Base-by-base conservation (phyloP, 257 asterid genomes). In the Lycium ferocissimum region DNA sequence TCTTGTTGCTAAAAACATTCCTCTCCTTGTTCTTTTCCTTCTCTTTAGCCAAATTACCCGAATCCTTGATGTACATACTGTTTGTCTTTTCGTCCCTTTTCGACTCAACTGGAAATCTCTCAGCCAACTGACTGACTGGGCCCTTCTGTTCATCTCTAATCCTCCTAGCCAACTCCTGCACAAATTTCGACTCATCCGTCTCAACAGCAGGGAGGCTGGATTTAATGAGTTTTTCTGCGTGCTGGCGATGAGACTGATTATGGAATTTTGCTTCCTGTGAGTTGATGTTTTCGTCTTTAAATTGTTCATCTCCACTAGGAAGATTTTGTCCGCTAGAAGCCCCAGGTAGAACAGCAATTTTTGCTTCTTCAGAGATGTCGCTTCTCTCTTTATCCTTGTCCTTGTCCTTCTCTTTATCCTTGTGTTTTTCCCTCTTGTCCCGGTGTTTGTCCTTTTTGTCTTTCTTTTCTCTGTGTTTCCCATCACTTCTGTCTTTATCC, bases 141-240 rank as follows among this genome's bases (percentile, higher is more conserved):
- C 86, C 88, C 82, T 86, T 89, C 82, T 87, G 89, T 51, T 89
- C 95, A 67, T 75, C 85, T 83, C 85, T 91, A 83, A 87, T 87
- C 90, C 98, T 89, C 91, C 91, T 85, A 61, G 88, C 94, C 92
- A 92, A 84, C 82, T 93, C 95, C 89, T 71, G 92, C 70, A 91
- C 89, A 87, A 85, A 91, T 88, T 90, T 92, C 54, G 94, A 85
- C 80, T 90, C 95, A 78, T 87, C 93, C 37, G 61, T 86, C 70
- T 62, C 89, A 83, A 54, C 85, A 80, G 87, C 43, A 54, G 83
- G 85, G 56, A 81, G 38, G 84, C 70, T 87, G 87, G 87, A 84
- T 45, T 72, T 87, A 83, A 85, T 51, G 79, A 88, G 84, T 82
- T 82, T 88, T 49, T 86, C 88, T 17, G 93, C 94, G 87, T 89